Conservation (phyloP, 257 asterid species). For the Fraxinus quadrangulata region DNA sequence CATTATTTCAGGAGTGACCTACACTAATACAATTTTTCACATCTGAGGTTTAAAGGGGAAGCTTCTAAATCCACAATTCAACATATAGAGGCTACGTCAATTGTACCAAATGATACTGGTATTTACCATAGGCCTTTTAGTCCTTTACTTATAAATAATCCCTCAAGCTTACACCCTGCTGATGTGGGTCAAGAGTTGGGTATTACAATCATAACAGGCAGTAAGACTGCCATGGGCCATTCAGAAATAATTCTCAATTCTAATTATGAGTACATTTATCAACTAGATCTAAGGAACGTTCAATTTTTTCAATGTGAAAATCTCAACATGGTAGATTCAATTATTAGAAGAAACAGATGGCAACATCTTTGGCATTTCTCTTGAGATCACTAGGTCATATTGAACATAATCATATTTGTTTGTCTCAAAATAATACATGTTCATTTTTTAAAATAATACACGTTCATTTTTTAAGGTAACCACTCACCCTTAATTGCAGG, state of each 20-base stretch:
- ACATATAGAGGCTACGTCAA: neutral
- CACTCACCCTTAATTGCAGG: conserved; percentile 41
- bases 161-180: neutral
- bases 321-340: neutral
- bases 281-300: neutral
- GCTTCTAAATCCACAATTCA: neutral
- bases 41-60: neutral
- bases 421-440: neutral
- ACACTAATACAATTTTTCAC: no score
- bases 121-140: neutral
- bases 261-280: neutral
- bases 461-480: neutral
- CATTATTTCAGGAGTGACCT: neutral
- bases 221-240: neutral
- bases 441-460: neutral
- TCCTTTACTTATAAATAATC: neutral
- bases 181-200: neutral
- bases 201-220: neutral
- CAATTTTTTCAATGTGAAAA: no score
- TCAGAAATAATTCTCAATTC: neutral
- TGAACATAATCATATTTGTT: conserved; percentile 1
- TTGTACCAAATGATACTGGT: neutral
- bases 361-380: neutral
- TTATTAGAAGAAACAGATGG: neutral
- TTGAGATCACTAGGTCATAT: neutral